Evolutionary conservation across 371 early-diverging fungal species (phyloP).

Genomic region (Cokeromyces recurvatus): DNA sequence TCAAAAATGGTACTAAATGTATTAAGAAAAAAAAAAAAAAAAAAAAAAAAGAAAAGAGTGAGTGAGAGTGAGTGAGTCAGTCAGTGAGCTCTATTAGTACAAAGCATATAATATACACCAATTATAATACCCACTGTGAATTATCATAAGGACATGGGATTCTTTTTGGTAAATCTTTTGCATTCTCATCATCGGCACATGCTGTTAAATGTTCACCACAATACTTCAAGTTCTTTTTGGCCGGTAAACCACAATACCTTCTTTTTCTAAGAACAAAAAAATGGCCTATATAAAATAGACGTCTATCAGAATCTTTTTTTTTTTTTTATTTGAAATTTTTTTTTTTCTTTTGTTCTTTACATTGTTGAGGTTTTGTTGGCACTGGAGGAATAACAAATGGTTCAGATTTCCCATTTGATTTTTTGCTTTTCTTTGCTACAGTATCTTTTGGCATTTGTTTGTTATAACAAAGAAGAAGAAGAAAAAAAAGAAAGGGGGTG

Average conservation of each 20-base stretch:
- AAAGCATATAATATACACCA: neutral
- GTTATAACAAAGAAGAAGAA: neutral
- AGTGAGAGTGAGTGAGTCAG: too few species aligned
- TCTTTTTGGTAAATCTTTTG: slow-evolving; percentile 25
- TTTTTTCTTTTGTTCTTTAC: too few species aligned
- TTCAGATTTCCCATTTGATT: neutral
- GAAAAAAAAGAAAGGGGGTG: too few species aligned
- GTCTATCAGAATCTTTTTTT: too few species aligned
- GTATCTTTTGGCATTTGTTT: slow-evolving; percentile 14
- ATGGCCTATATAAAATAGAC: slow-evolving; percentile 27
- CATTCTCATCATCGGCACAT: slow-evolving; percentile 21
- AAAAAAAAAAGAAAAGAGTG: neutral
- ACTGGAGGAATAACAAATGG: slow-evolving; percentile 34
- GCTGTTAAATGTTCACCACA: slow-evolving; percentile 73
- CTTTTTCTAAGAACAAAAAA: slow-evolving; percentile 40
- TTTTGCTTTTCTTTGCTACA: slow-evolving; percentile 7
- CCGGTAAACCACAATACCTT: slow-evolving; percentile 64
- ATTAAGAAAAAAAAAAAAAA: neutral
- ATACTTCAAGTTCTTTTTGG: slow-evolving; percentile 53
- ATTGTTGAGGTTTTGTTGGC: slow-evolving; percentile 42
- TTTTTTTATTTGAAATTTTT: too few species aligned
- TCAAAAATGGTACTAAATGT: slow-evolving; percentile 57
- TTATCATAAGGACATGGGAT: slow-evolving; percentile 81
- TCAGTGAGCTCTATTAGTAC: too few species aligned
- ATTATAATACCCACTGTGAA: slow-evolving; percentile 54